A percentile compares a stretch with the other conserved stretches of the same genome.
phyloP scores from a whole-genome alignment of 768 basidiomycete genomes.

The Boletus vinaceobasis region DNA sequence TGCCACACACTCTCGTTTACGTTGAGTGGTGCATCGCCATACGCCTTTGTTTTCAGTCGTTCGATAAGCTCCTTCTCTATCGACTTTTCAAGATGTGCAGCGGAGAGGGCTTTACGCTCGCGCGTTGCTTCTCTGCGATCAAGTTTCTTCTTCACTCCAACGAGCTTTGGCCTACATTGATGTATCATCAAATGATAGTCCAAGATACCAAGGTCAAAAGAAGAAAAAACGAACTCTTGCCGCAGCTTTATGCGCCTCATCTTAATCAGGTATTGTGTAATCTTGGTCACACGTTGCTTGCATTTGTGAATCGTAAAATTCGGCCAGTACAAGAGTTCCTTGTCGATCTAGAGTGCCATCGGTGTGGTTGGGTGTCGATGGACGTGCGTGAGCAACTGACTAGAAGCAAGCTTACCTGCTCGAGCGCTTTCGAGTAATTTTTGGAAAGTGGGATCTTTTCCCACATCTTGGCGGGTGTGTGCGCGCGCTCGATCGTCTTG shows the following conservation, averaged over 20 bases:
- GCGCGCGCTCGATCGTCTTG: constrained; percentile 97
- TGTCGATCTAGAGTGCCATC: constrained; percentile 69
- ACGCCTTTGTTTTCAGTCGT: constrained; percentile 93
- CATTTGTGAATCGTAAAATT: constrained; percentile 97
- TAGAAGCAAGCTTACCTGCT: constrained; percentile 62
- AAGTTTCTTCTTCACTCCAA: constrained; percentile 96
- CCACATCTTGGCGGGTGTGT: constrained; percentile 97
- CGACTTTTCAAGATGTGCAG: constrained; percentile 90
- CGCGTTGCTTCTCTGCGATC: constrained; percentile 89
- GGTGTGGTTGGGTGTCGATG: neutral
- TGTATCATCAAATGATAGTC: neutral
- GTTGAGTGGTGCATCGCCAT: constrained; percentile 95
- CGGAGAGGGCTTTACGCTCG: constrained; percentile 94
- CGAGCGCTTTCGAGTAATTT: constrained; percentile 92
- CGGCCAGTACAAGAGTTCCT: constrained; percentile 96
- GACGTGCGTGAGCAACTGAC: neutral
- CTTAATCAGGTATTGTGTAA: constrained; percentile 98
- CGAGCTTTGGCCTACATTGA: constrained; percentile 74
- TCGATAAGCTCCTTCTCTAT: constrained; percentile 97
- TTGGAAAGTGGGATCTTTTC: constrained; percentile 89
- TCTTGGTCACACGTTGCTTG: constrained; percentile 98
- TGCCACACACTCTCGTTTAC: constrained; percentile 98
- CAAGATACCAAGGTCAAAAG: neutral
- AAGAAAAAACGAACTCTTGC: constrained; percentile 62
- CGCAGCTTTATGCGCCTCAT: constrained; percentile 89